These are phyloP conservation scores for Trichocladium uniseriatum DNA, from an alignment of 495 filamentous ascomycete genomes.

Conservation along the genomic window DNA sequence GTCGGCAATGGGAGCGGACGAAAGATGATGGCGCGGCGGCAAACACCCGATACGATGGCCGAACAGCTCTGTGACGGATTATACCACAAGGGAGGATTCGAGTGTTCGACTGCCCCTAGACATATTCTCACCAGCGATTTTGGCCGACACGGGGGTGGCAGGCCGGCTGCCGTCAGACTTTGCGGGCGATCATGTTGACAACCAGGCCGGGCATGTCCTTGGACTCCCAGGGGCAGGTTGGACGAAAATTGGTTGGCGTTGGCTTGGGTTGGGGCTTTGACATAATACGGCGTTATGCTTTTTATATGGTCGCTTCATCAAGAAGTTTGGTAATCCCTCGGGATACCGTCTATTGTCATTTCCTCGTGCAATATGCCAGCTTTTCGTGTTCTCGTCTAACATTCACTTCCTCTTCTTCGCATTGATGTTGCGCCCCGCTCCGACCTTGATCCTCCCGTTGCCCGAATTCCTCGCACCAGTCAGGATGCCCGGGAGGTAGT, in stretches of 20 bases:
- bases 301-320: background rate
- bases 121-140: too few relatives aligned
- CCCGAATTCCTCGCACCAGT: slow-evolving; percentile 60
- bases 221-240: background rate
- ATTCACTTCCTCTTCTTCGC: slow-evolving; percentile 45
- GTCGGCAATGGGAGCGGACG: too few relatives aligned
- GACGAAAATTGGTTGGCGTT: slow-evolving; percentile 6
- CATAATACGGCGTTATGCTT: slow-evolving; percentile 4
- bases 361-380: too few relatives aligned
- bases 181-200: background rate
- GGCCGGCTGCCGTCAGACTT: background rate
- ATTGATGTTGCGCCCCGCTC: slow-evolving; percentile 81
- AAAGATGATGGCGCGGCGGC: too few relatives aligned
- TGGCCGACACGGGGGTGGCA: too few relatives aligned
- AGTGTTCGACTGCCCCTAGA: too few relatives aligned
- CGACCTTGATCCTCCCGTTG: slow-evolving; percentile 64
- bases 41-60: too few relatives aligned
- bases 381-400: background rate
- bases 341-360: too few relatives aligned
- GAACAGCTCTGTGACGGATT: too few relatives aligned
- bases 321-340: background rate
- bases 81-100: too few relatives aligned
- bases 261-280: background rate
- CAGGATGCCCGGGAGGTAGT: slow-evolving; percentile 80
- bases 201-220: background rate